These are phyloP conservation scores for Agaricus subrufescens DNA, from an alignment of 768 basidiomycete genomes.

Conservation along the genomic window DNA sequence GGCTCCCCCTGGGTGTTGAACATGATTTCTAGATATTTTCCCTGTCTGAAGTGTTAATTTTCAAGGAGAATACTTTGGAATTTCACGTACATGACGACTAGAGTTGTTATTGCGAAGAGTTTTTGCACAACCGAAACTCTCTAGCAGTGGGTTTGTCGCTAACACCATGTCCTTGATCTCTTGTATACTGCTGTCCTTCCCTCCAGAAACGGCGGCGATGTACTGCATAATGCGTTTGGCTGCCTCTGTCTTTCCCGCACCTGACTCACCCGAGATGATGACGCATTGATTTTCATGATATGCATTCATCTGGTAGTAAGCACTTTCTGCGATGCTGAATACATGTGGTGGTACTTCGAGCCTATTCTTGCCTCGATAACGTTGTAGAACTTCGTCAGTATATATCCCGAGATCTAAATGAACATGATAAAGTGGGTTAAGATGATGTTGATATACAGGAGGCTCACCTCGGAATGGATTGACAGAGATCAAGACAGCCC, in stretches of 20 bases:
- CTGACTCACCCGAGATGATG: constrained; percentile 98
- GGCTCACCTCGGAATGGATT: constrained; percentile 88
- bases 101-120: constrained; percentile 99
- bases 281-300: constrained; percentile 99
- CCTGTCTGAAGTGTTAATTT: constrained; percentile 43
- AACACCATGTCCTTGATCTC: constrained; percentile 99
- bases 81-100: constrained; percentile 82
- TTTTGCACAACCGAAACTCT: constrained; percentile 99
- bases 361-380: constrained; percentile 94
- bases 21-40: constrained; percentile 99
- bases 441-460: not conserved
- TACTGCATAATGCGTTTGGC: constrained; percentile 99
- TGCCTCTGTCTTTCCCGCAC: constrained; percentile 98
- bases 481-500: constrained; percentile 97
- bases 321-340: constrained; percentile 92
- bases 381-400: constrained; percentile 79
- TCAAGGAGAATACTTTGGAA: not conserved
- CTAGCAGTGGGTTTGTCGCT: constrained; percentile 94
- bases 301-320: constrained; percentile 99
- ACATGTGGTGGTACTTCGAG: constrained; percentile 98
- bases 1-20: constrained; percentile 92
- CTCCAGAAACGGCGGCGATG: constrained; percentile 94
- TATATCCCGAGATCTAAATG: constrained; percentile 91
- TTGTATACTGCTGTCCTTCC: constrained; percentile 85
- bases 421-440: constrained; percentile 7